Base-by-base conservation (phyloP, 352 stramenopile genomes). In the Hyaloperonospora arabidopsidis region DNA sequence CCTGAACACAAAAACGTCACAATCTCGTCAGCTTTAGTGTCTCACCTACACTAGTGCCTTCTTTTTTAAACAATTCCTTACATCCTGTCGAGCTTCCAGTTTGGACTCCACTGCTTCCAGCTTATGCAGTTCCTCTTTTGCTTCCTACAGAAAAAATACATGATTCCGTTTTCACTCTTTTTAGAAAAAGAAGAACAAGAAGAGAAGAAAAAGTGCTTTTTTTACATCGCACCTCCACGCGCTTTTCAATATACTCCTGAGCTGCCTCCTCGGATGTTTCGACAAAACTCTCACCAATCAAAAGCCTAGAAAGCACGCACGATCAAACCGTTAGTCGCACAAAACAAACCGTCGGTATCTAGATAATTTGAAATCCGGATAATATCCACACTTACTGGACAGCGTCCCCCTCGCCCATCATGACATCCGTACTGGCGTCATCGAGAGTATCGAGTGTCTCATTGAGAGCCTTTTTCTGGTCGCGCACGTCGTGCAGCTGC, bases 351-450 rank as follows among this genome's bases (percentile, higher is more conserved):
- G 41, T 17, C 25, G 5, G 18, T 5, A 28, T 25, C 17, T 14
- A 36, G 23, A 8, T 32, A 40, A 49, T 32, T 32, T 8, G 25
- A 32, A 4, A 32, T 32, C 25, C 25, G 25, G 25, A 32, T 32
- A 32, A 8, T 32, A 32, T 32, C 25, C 25, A 18, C 8, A 72
- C 75, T 44, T 49, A 89, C 79, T 86, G 70, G 43, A 93, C 82
- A 46, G 86, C 78, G 59, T 90, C 83, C 59, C 83, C 84, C 45
- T 93, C 83, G 49, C 79, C 82, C 90, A 98, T 98, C 94, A 98
- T 98, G 35, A 98, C 81, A 81, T 98, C 96, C 54, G 95, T 97
- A 45, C 87, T 97, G 41, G 95, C 95, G 71, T 98, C 95, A 60
- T 98, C 94, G 47, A 98, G 70, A 54, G 93, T 94, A 68, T 98